Base-by-base conservation (phyloP, 2,329 filamentous ascomycete species). In the Aspergillus eucalypticola region DNA sequence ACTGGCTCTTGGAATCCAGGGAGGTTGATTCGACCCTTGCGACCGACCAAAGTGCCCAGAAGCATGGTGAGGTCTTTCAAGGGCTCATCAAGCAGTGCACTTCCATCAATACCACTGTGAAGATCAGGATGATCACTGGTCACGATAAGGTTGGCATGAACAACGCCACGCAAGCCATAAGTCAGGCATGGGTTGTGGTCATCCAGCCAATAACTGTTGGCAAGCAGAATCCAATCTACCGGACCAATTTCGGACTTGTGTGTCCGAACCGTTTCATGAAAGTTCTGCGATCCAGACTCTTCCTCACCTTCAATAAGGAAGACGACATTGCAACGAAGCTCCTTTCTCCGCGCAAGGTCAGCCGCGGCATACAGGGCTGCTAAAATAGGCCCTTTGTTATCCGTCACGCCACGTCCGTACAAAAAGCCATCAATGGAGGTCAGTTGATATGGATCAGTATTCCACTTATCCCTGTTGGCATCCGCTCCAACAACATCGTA, bases 171-270 rank as follows among this genome's bases (percentile, higher is more conserved):
- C 6, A 98, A 83, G 1, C 95, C 95, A 64, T 99, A 99, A 0
- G 95, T 99, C 59, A 99, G 79, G 73, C 95, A 99, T 0, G 95
- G 95, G 2, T 96, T 92, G 66, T 96, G 90, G 71, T 99, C 94
- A 71, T 98, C 92, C 1, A 99, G 83, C 95, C 95, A 99, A 80
- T 99, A 99, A 76, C 93, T 97, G 80, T 99, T 99, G 21, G 95
- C 94, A 39, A 99, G 81, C 32, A 99, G 80, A 58, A 99, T 95
- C 82, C 95, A 98, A 76, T 99, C 94, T 2, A 99, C 88, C 8
- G 91, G 83, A 1, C 95, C 95, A 67, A 99, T 96, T 23, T 91
- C 83, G 13, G 88, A 83, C 75, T 96, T 96, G 76, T 95, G 87
- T 64, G 86, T 84, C 66, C 84, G 86, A 15, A 99, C 88, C 0